These are phyloP conservation scores for Vitis hybrid DNA, from an alignment of 177 flowering plant species.

Conservation along the genomic window DNA sequence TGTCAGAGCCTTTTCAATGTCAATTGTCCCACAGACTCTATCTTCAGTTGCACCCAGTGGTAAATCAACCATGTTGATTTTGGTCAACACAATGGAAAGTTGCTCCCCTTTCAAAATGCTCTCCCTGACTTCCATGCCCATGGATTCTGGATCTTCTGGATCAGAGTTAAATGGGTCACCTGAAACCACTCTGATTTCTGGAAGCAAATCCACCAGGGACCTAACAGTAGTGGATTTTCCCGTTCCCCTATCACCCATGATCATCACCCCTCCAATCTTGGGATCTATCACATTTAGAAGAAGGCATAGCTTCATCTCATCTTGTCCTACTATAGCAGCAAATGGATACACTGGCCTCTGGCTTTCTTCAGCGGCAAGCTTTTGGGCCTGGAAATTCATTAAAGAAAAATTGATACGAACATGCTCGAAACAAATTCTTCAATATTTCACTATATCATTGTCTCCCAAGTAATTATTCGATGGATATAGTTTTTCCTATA, in stretches of 20 bases:
- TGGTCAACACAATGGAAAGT: constrained; percentile 47
- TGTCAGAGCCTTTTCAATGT: constrained; percentile 91
- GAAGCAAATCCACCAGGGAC: constrained; percentile 90
- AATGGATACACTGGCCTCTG: constrained; percentile 96
- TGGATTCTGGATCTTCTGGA: constrained; percentile 85
- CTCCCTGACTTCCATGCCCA: constrained; percentile 88
- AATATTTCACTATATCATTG: no score
- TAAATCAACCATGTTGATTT: constrained; percentile 96
- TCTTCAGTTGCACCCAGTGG: constrained; percentile 97
- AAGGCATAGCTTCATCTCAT: constrained; percentile 97
- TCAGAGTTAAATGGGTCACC: constrained; percentile 96
- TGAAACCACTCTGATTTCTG: constrained; percentile 74
- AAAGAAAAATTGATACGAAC: background rate
- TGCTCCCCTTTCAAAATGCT: constrained; percentile 54
- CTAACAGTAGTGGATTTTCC: constrained; percentile 97
- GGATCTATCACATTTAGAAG: constrained; percentile 94
- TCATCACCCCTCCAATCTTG: constrained; percentile 98
- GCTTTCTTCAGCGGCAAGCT: constrained; percentile 53
- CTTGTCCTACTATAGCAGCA: constrained; percentile 95
- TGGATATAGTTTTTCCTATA: no score
- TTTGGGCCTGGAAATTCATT: constrained; percentile 51
- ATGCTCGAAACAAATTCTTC: no score
- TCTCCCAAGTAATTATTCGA: no score
- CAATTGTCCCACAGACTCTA: constrained; percentile 96
- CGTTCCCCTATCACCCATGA: constrained; percentile 97